Evolutionary conservation across 179 eudicot species (phyloP).

Genomic region (Nepenthes alata): DNA sequence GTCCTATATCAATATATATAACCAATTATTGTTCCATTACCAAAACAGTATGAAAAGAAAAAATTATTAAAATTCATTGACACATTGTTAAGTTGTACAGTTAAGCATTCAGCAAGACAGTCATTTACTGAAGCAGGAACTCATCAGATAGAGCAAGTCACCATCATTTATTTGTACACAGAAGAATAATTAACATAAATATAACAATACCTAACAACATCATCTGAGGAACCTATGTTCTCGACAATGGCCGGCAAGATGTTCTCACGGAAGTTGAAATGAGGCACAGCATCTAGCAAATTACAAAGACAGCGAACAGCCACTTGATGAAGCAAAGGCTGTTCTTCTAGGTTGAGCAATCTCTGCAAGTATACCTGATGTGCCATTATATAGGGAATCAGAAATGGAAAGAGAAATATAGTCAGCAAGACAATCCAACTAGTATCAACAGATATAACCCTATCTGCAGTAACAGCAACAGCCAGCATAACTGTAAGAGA

Average conservation of each 20-base stretch:
- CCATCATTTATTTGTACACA: background rate
- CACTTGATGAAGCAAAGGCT: slow-evolving; percentile 43
- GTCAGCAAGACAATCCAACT: background rate
- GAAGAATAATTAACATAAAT: background rate
- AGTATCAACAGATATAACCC: background rate
- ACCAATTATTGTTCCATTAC: too few relatives aligned
- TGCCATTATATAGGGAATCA: background rate
- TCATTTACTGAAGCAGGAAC: too few relatives aligned
- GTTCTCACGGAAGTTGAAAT: slow-evolving; percentile 74
- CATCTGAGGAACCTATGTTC: slow-evolving; percentile 70
- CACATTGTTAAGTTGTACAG: too few relatives aligned
- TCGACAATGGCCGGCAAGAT: slow-evolving; percentile 58
- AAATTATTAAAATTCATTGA: too few relatives aligned
- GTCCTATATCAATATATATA: too few relatives aligned
- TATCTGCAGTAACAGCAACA: too few relatives aligned
- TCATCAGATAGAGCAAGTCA: too few relatives aligned
- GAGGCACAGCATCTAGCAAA: slow-evolving; percentile 81
- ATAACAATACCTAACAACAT: slow-evolving; percentile 56
- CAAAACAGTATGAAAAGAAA: too few relatives aligned
- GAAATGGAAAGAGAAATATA: background rate
- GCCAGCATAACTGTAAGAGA: too few relatives aligned
- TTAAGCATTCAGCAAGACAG: too few relatives aligned
- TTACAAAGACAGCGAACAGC: slow-evolving; percentile 73
- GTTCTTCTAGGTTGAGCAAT: slow-evolving; percentile 38
- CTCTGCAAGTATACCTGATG: slow-evolving; percentile 70